Evolutionary conservation across 2,329 filamentous ascomycete species (phyloP), one percentile per base, ranked within the genome.

Genomic region (Ilyonectria destructans): DNA sequence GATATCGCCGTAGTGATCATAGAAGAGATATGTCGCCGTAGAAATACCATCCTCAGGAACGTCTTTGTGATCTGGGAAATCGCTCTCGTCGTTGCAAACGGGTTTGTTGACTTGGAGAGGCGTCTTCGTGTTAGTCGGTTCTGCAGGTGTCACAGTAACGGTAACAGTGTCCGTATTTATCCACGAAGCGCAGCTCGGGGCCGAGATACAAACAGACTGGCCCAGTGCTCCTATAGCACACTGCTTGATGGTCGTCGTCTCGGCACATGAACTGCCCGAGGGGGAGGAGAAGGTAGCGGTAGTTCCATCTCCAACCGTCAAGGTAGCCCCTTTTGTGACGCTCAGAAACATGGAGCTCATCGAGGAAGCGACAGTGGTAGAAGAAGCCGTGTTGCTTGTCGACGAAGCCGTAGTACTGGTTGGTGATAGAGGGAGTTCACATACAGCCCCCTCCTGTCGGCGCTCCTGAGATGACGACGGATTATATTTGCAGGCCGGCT

Each of bases 31-130:
- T 15, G 37, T 51, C 6, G 64, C 52, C 2, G 43, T 19, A 9
- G 21, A 13, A 4, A 23, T 10, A 13, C 17, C 26, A 1, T 46
- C 17, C 17, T 19, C 48, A 17, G 12, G 10, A 12, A 64, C 40
- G 21, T 65, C 65, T 9, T 12, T 61, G 19, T 68, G 61, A 19
- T 51, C 35, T 1, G 31, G 31, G 43, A 65, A 61, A 15, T 68
- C 45, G 31, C 1, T 51, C 19, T 65, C 57, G 51, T 65, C 13
- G 12, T 48, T 13, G 57, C 65, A 68, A 3, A 45, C 19, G 2
- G 48, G 6, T 6, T 31, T 13, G 19, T 29, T 35, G n/a, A 51
- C 43, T 51, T 62, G 31, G 2, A 66, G 19, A 7, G 58, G 63
- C 5, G 63, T 52, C 31, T 51, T 17, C 6, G 58, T 10, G 1